A percentile compares a stretch with the other conserved stretches of the same genome.
phyloP scores from a whole-genome alignment of 1,139 yeast genomes.

The Suhomyces kunorum region DNA sequence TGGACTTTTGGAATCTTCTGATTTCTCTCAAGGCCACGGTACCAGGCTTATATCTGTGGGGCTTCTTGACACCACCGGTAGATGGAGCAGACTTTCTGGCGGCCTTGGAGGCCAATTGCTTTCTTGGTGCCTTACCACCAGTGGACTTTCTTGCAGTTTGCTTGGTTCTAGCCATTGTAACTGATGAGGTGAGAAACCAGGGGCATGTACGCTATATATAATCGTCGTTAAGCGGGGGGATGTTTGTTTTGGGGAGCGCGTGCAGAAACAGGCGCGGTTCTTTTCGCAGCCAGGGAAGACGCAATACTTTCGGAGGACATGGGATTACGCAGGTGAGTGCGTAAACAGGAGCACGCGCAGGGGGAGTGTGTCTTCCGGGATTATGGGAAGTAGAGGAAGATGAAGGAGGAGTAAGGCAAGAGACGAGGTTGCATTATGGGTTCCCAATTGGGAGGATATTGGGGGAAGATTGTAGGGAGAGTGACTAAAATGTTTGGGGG shows the following conservation, averaged over 20 bases:
- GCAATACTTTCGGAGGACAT: neutral
- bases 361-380: no score
- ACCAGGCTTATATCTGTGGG: constrained; percentile 99
- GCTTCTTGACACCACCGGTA: constrained; percentile 99
- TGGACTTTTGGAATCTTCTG: constrained; percentile 98
- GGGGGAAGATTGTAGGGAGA: no score
- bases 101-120: constrained; percentile 98
- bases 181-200: constrained; percentile 6
- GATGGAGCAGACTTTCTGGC: constrained; percentile 98
- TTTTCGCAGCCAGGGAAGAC: constrained; percentile 12
- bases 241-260: constrained; percentile 4
- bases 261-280: neutral
- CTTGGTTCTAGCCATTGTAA: constrained; percentile 93
- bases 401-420: no score
- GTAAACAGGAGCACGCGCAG: constrained; percentile 2
- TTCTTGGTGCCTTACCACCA: constrained; percentile 99
- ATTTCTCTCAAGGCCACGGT: constrained; percentile 99
- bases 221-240: constrained; percentile 1
- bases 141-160: constrained; percentile 99
- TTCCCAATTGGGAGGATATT: no score
- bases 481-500: no score
- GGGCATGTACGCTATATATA: constrained; percentile 6
- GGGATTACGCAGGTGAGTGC: constrained; percentile 1
- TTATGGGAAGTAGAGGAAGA: no score
- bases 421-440: no score